Percentiles rank a stretch among this genome's conserved stretches.
Conservation (phyloP, 2,329 filamentous ascomycete species). For the Myriosclerotinia curreyana region DNA sequence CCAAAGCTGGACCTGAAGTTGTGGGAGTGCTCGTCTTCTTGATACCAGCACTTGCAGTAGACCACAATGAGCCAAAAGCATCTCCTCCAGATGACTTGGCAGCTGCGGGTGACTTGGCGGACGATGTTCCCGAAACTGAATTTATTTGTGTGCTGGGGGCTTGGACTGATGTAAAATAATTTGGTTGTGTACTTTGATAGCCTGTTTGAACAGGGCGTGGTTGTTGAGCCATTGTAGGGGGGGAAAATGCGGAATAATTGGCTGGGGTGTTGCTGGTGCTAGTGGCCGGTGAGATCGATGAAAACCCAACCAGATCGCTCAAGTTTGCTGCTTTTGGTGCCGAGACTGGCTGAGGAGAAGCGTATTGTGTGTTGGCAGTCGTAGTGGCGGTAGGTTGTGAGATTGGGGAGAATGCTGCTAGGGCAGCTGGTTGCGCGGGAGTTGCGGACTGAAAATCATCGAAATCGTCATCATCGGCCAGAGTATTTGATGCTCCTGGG, state of each 20-base stretch:
- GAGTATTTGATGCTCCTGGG: slow-evolving; percentile 44
- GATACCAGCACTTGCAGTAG: slow-evolving; percentile 62
- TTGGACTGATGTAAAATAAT: slow-evolving; percentile 89
- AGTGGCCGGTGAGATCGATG: slow-evolving; percentile 73
- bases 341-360: slow-evolving; percentile 80
- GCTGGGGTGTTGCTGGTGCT: slow-evolving; percentile 55
- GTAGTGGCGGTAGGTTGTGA: slow-evolving; percentile 50
- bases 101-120: slow-evolving; percentile 48
- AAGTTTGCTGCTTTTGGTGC: slow-evolving; percentile 76
- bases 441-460: slow-evolving; percentile 95
- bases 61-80: slow-evolving; percentile 87
- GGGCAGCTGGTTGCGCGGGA: slow-evolving; percentile 48
- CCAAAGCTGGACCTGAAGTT: slow-evolving; percentile 72
- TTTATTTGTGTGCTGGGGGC: slow-evolving; percentile 41
- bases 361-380: slow-evolving; percentile 65
- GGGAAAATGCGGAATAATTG: slow-evolving; percentile 63
- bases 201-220: slow-evolving; percentile 51
- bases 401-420: slow-evolving; percentile 41
- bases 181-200: slow-evolving; percentile 78
- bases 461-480: slow-evolving; percentile 74
- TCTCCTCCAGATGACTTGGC: slow-evolving; percentile 66
- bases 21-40: slow-evolving; percentile 66
- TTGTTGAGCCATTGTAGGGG: slow-evolving; percentile 46
- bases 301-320: slow-evolving; percentile 74
- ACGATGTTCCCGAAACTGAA: slow-evolving; percentile 37